Conservation (phyloP, 345 rosid genomes). For the Alliaria petiolata region DNA sequence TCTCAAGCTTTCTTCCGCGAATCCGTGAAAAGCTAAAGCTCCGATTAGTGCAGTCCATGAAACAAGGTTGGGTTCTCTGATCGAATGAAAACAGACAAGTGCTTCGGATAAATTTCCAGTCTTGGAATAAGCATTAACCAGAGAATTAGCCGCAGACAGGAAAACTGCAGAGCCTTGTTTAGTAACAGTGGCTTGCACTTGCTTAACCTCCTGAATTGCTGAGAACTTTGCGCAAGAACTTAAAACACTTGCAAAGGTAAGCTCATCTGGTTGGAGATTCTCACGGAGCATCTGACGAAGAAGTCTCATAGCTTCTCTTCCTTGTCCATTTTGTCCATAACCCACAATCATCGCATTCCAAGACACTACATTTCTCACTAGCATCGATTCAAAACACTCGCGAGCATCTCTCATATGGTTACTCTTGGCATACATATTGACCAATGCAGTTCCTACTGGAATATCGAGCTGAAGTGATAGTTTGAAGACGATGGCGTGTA, state of each 20-base stretch:
- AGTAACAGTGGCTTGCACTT: conserved; percentile 44
- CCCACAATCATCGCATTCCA: conserved; percentile 73
- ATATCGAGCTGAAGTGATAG: conserved; percentile 44
- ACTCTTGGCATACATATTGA: conserved; percentile 56
- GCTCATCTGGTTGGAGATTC: conserved; percentile 51
- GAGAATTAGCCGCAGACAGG: conserved; percentile 50
- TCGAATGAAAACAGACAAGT: conserved; percentile 42
- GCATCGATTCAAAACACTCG: conserved; percentile 51
- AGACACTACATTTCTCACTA: conserved; percentile 49
- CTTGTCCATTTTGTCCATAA: conserved; percentile 49
- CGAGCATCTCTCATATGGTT: conserved; percentile 39
- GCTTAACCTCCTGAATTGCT: conserved; percentile 40
- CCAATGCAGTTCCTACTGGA: conserved; percentile 55
- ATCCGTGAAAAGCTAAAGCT: conserved; percentile 61
- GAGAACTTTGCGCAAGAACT: conserved; percentile 50
- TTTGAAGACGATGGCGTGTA: conserved; percentile 48
- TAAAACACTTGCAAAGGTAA: conserved; percentile 55
- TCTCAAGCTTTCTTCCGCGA: conserved; percentile 42
- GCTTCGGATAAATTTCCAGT: conserved; percentile 49
- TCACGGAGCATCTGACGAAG: conserved; percentile 39
- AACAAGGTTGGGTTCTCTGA: conserved; percentile 48
- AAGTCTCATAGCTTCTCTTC: conserved; percentile 51
- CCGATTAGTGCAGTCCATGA: conserved; percentile 63
- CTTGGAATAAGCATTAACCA: conserved; percentile 55
- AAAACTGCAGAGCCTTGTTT: conserved; percentile 42